Conservation (phyloP, 1,139 yeast species). For the Lizanozyma gosingica region DNA sequence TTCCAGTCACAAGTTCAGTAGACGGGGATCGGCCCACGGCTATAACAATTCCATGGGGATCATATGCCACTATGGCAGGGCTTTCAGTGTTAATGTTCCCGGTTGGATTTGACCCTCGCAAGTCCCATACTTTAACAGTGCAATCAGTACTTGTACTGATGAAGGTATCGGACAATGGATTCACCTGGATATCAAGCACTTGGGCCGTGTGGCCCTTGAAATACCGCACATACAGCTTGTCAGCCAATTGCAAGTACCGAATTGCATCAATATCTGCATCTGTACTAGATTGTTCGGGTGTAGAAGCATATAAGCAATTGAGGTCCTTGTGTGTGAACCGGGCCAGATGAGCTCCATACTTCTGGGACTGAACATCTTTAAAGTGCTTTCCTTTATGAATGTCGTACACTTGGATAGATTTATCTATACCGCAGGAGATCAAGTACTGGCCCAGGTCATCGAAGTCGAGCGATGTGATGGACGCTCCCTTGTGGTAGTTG, state of each 20-base stretch:
- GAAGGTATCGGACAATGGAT: slow-evolving; percentile 63
- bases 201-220: slow-evolving; percentile 78
- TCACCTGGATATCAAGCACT: slow-evolving; percentile 65
- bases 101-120: slow-evolving; percentile 49
- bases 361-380: slow-evolving; percentile 70
- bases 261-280: slow-evolving; percentile 55
- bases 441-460: slow-evolving; percentile 80
- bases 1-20: slow-evolving; percentile 4
- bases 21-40: slow-evolving; percentile 48
- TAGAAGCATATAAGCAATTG: slow-evolving; percentile 76
- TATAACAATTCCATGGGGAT: slow-evolving; percentile 76
- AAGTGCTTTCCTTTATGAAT: slow-evolving; percentile 57
- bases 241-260: slow-evolving; percentile 67
- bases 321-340: slow-evolving; percentile 71
- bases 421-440: slow-evolving; percentile 74
- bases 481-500: slow-evolving; percentile 44
- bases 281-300: slow-evolving; percentile 28
- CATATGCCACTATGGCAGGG: slow-evolving; percentile 58
- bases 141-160: slow-evolving; percentile 68
- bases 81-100: slow-evolving; percentile 55
- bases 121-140: slow-evolving; percentile 83
- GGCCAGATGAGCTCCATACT: slow-evolving; percentile 88
- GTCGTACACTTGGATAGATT: slow-evolving; percentile 78
- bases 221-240: slow-evolving; percentile 73
- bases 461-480: slow-evolving; percentile 75